Evolutionary conservation across 768 basidiomycete genomes (phyloP).

Genomic region (Pilatotrama ljubarskyi): DNA sequence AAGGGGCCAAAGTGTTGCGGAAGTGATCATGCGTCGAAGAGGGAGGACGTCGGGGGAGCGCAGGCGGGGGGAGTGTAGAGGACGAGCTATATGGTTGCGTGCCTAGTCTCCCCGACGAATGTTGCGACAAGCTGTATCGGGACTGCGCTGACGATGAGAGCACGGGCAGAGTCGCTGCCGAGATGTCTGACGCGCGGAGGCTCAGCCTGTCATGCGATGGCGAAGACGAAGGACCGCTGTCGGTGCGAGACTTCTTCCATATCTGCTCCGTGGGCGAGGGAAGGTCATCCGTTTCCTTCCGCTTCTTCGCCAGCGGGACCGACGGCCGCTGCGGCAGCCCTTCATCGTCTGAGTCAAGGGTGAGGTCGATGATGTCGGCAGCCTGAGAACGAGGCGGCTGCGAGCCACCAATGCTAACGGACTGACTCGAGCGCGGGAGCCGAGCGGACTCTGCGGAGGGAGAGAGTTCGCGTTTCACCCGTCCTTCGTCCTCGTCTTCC

Average conservation of each 20-base stretch:
- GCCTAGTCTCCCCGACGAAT: neutral
- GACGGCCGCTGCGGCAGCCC: slow-evolving; percentile 30
- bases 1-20: slow-evolving; percentile 9
- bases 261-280: slow-evolving; percentile 61
- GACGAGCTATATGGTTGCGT: slow-evolving; percentile 2
- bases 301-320: slow-evolving; percentile 47
- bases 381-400: slow-evolving; percentile 33
- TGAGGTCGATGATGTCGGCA: slow-evolving; percentile 79
- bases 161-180: neutral
- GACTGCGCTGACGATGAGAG: slow-evolving; percentile 10
- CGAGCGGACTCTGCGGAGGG: slow-evolving; percentile 45
- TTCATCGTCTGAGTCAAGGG: slow-evolving; percentile 79
- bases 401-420: slow-evolving; percentile 8
- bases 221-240: slow-evolving; percentile 24
- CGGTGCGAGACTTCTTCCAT: slow-evolving; percentile 68
- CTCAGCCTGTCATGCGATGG: slow-evolving; percentile 9
- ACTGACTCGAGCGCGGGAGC: slow-evolving; percentile 8
- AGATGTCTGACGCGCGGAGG: slow-evolving; percentile 1
- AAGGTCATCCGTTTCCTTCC: slow-evolving; percentile 58
- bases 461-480: slow-evolving; percentile 75
- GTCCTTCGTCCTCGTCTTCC: slow-evolving; percentile 62
- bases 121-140: slow-evolving; percentile 8
- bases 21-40: slow-evolving; percentile 8
- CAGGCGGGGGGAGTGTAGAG: neutral
- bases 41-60: slow-evolving; percentile 8